Evolutionary conservation across 1,139 yeast genomes (phyloP), one percentile per base, ranked within the genome.

Genomic region (Debaryomyces psychrophilus): DNA sequence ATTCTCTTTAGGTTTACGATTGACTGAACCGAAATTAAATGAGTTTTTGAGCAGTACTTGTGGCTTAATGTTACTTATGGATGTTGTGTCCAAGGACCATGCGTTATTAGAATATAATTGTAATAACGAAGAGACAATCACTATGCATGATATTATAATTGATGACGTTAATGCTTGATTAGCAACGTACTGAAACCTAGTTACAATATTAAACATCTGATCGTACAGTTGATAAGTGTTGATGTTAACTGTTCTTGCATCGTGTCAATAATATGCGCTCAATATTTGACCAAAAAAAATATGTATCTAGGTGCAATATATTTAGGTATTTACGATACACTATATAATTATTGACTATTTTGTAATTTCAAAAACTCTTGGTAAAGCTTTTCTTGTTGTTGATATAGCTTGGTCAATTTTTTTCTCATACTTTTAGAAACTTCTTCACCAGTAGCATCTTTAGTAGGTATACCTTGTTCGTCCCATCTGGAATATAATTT

Each of bases 381-480:
- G 62, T 90, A 82, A 37, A 92, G 76, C 71, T 90, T 90, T 61
- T 83, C 84, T 65, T 93, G 99, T 47, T 79, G 85, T 47, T 85
- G 89, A 65, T 81, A 82, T 60, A 79, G 87, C 69, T 93, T 93
- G 50, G 73, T 67, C 54, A 92, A 73, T 69, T 92, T 92, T 78
- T 93, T 93, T 51, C 75, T 75, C 73, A 85, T 82, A 62, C 96
- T 87, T 71, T 93, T 93, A 43, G 95, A 79, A n/a, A 92, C 77
- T 47, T 90, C 96, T 57, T 85, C 90, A 8, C 98, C 99, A 12
- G 81, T 82, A 36, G 69, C 76, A 52, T 85, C 90, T 61, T 83
- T 84, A 1, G 83, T 75, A 12, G 99, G 99, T 20, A 93, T 50
- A 1, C 99, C 99, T 31, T 76, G 68, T 26, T 78, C 92, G 60